A percentile compares a stretch with the other conserved stretches of the same genome.
Conservation (phyloP, 1,284 basidiomycete species). For the Pyrrhoderma noxium region DNA sequence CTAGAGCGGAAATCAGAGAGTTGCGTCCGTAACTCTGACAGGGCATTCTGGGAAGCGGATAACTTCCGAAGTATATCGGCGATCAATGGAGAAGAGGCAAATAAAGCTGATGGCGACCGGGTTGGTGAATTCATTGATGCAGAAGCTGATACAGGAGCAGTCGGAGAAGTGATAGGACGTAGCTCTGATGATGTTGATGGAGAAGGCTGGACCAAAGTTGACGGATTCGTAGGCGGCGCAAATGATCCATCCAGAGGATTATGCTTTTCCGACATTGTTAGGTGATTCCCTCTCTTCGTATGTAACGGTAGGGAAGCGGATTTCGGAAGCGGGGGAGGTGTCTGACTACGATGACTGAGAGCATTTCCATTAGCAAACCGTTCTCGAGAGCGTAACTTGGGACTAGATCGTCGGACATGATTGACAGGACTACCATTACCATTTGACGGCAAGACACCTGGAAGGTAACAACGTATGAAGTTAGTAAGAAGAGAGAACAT, state of each 20-base stretch:
- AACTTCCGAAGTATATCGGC: conserved; percentile 77
- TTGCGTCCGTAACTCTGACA: conserved; percentile 72
- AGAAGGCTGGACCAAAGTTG: conserved; percentile 9
- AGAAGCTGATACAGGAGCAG: not conserved
- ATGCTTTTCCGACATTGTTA: conserved; percentile 26
- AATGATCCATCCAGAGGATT: not conserved
- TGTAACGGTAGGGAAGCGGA: conserved; percentile 73
- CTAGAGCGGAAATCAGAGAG: conserved; percentile 60
- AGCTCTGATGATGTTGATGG: conserved; percentile 5
- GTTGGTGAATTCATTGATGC: conserved; percentile 14
- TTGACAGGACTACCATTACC: conserved; percentile 8
- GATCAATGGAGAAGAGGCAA: conserved; percentile 67
- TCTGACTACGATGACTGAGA: conserved; percentile 40
- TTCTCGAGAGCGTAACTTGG: conserved; percentile 24
- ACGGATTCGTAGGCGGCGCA: conserved; percentile 4
- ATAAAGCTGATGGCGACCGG: conserved; percentile 34
- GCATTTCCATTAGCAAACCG: conserved; percentile 21
- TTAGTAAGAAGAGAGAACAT: conserved; percentile 15
- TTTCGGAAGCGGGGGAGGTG: conserved; percentile 77
- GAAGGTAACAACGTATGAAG: conserved; percentile 2
- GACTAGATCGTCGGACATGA: conserved; percentile 6
- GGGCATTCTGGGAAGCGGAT: conserved; percentile 53
- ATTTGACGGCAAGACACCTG: conserved; percentile 8
- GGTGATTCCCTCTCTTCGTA: conserved; percentile 26
- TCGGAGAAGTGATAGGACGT: conserved; percentile 7